Percentiles rank a stretch among this genome's conserved stretches.
phyloP scores from a whole-genome alignment of 116 monocot genomes.

The Zostera marina region DNA sequence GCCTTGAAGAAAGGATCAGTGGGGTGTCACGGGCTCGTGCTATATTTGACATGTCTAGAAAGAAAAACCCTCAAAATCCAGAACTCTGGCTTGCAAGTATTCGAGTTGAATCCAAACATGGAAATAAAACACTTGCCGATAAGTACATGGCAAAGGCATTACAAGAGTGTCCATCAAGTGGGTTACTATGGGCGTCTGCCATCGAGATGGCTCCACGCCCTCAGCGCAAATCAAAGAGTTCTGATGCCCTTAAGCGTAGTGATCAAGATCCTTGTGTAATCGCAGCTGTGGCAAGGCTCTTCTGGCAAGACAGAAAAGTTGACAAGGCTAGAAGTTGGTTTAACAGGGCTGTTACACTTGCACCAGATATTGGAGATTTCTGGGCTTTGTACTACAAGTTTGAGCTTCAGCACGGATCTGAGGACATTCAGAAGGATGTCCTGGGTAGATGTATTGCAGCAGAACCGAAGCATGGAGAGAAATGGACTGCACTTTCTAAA shows the following conservation, averaged over 20 bases:
- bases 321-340: constrained; percentile 94
- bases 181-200: constrained; percentile 77
- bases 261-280: constrained; percentile 83
- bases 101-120: constrained; percentile 74
- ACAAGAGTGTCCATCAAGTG: constrained; percentile 91
- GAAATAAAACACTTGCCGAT: constrained; percentile 82
- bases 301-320: constrained; percentile 94
- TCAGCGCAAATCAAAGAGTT: constrained; percentile 62
- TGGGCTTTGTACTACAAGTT: constrained; percentile 85
- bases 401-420: constrained; percentile 89
- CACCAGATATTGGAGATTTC: constrained; percentile 85
- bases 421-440: constrained; percentile 73
- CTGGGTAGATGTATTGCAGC: constrained; percentile 56
- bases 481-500: constrained; percentile 77
- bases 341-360: constrained; percentile 79
- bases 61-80: constrained; percentile 70
- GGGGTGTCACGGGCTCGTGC: constrained; percentile 87
- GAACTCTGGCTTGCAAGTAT: constrained; percentile 95
- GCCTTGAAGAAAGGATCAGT: constrained; percentile 61
- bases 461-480: constrained; percentile 94
- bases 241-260: constrained; percentile 72
- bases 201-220: constrained; percentile 91
- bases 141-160: constrained; percentile 85
- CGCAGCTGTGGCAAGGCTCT: constrained; percentile 75
- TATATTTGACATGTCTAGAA: constrained; percentile 68